Conservation (phyloP, 192 early-diverging fungal genomes). For the Phlyctochytrium arcticum region DNA sequence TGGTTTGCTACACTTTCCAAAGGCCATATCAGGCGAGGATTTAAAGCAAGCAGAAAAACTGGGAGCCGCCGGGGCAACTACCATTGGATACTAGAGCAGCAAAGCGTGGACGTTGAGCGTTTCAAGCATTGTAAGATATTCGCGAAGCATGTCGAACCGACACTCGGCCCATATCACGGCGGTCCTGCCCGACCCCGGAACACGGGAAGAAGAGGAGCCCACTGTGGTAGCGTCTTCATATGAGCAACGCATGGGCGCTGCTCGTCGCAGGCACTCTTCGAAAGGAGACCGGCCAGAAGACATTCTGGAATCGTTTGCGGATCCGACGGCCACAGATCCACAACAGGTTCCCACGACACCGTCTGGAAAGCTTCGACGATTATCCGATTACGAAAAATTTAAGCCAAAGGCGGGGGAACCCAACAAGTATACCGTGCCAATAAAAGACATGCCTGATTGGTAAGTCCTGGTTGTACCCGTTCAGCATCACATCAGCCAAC, state of each 20-base stretch:
- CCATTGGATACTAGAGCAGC: too few relatives aligned
- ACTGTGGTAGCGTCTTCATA: conserved; percentile 2
- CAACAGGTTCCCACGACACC: conserved; percentile 6
- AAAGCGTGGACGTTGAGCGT: too few relatives aligned
- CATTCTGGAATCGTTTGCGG: neutral
- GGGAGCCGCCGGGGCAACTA: too few relatives aligned
- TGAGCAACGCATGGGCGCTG: conserved; percentile 17
- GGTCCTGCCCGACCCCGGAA: conserved; percentile 1
- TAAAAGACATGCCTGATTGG: conserved; percentile 35
- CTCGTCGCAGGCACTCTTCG: conserved; percentile 6
- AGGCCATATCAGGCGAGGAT: too few relatives aligned
- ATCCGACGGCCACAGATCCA: neutral
- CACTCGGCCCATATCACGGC: conserved; percentile 22
- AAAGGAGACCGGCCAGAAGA: neutral
- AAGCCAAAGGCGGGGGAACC: conserved; percentile 2
- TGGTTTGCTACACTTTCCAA: too few relatives aligned
- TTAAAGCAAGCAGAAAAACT: too few relatives aligned
- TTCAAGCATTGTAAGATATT: neutral
- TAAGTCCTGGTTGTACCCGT: neutral
- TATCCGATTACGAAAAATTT: conserved; percentile 6
- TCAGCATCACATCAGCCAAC: neutral
- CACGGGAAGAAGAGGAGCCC: too few relatives aligned
- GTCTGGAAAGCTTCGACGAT: neutral
- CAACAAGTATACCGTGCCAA: conserved; percentile 8
- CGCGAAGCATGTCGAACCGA: neutral